Percentiles rank a stretch among this genome's conserved stretches.
Conservation (phyloP, 2,329 filamentous ascomycete species). For the Penicillium italicum region DNA sequence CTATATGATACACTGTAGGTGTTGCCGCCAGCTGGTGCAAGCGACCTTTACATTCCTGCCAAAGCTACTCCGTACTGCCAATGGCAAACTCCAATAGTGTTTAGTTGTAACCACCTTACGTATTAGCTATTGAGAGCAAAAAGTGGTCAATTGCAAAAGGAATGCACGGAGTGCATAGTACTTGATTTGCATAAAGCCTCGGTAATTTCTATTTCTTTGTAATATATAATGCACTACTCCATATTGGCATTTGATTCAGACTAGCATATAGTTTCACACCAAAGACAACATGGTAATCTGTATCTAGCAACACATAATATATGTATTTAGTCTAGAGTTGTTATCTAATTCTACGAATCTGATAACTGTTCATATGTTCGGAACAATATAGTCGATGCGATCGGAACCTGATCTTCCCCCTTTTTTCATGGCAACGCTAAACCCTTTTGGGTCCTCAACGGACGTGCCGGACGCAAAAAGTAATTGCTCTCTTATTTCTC, state of each 20-base stretch:
- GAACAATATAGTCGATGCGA: background rate
- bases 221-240: background rate
- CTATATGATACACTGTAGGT: background rate
- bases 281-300: too few relatives aligned
- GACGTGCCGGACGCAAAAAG: slow-evolving; percentile 29
- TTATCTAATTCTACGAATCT: background rate
- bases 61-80: too few relatives aligned
- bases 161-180: background rate
- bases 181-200: background rate
- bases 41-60: background rate
- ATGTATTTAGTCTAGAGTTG: background rate
- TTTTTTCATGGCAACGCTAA: slow-evolving; percentile 29
- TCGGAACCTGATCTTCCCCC: slow-evolving; percentile 25
- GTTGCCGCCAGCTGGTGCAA: background rate
- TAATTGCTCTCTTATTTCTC: slow-evolving; percentile 17
- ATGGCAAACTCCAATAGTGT: too few relatives aligned
- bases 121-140: background rate
- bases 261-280: slow-evolving; percentile 4
- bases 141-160: background rate
- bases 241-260: background rate
- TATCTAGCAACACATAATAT: too few relatives aligned
- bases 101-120: too few relatives aligned
- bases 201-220: background rate
- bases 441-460: slow-evolving; percentile 24
- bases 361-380: background rate